phyloP scores from a whole-genome alignment of 805 yeast species.

The Yarrowia sp. region DNA sequence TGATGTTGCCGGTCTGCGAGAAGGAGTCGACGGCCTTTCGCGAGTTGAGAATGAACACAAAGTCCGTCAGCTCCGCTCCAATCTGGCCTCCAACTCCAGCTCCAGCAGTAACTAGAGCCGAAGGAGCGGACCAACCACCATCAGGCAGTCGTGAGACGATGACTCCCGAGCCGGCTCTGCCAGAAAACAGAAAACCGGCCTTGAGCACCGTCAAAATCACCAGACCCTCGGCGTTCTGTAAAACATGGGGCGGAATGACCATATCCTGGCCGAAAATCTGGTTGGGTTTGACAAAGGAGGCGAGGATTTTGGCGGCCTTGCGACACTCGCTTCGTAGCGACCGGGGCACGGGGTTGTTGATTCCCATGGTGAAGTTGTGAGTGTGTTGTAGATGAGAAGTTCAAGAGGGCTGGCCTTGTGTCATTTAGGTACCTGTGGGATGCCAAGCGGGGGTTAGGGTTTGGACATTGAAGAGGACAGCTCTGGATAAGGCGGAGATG shows the following conservation, averaged over 20 bases:
- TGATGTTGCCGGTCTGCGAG: constrained; percentile 90
- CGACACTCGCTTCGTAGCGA: constrained; percentile 72
- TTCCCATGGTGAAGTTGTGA: constrained; percentile 53
- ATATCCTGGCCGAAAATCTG: constrained; percentile 84
- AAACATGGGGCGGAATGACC: constrained; percentile 83
- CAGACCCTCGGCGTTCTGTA: constrained; percentile 87
- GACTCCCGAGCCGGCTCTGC: constrained; percentile 96
- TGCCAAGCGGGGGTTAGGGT: constrained; percentile 19
- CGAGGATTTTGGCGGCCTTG: constrained; percentile 87
- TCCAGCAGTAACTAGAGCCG: constrained; percentile 93
- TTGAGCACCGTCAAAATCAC: constrained; percentile 91
- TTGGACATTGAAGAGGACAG: too few species aligned
- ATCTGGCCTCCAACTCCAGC: constrained; percentile 99
- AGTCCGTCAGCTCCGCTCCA: constrained; percentile 95
- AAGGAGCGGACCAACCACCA: constrained; percentile 96
- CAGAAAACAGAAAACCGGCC: constrained; percentile 94
- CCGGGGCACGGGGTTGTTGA: constrained; percentile 94
- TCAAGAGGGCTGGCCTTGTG: constrained; percentile 2
- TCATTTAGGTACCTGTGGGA: neutral
- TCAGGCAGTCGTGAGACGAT: constrained; percentile 92
- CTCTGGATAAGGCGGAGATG: too few species aligned
- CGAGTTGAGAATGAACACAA: constrained; percentile 86
- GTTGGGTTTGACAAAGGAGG: constrained; percentile 91
- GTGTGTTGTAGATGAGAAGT: neutral
- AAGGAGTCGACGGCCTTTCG: constrained; percentile 88